Base-by-base conservation (phyloP, 2,329 filamentous ascomycete genomes). In the Sporothrix pseudoabietina region DNA sequence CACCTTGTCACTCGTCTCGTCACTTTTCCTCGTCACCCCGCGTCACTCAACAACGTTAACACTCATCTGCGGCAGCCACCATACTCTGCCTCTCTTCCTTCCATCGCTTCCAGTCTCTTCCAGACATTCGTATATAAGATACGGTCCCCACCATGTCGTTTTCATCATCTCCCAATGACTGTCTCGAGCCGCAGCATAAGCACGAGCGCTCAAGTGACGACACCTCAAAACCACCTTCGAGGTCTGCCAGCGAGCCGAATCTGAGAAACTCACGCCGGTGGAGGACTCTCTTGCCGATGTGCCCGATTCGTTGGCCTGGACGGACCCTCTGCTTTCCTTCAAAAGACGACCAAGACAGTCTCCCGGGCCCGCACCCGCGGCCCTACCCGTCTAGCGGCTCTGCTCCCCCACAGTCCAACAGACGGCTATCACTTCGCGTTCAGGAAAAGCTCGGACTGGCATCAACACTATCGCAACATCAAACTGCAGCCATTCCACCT, bases 201-300 rank as follows among this genome's bases (percentile, higher is more conserved):
- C 5, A 69, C 30, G 63, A 68, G 22, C 66, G 66, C 12, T 55
- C 47, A 6, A 69, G 54, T 16, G 54, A 44, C 22, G 39, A 71
- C 16, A 49, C 22, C 8, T 41, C 54, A 55, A 70, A 71, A 35
- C 54, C 69, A 22, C 69, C 69, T 14, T 59, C 39, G 35, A 59
- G 52, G 16, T 32, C 69, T 10, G 19, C 69, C 16, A 52, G 30
- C 30, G 32, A 54, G 19, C 41, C 30, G 9, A 35, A 61, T 10
- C 22, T 63, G 39, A 49, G 8, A 26, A 35, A 22, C 3, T 10
- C 49, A 49, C 59, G 59, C 41, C 32, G 57, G 16, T 57, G 59
- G 59, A 55, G 44, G 55, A 39, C 47, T 9, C 26, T 55, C 49
- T 71, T 65, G 2, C 26, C 44, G 2, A 19, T 44, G 4, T 71